A percentile compares a stretch with the other conserved stretches of the same genome.
Evolutionary conservation across 306 rosid genomes (phyloP).

Genomic region (Malus asiatica): DNA sequence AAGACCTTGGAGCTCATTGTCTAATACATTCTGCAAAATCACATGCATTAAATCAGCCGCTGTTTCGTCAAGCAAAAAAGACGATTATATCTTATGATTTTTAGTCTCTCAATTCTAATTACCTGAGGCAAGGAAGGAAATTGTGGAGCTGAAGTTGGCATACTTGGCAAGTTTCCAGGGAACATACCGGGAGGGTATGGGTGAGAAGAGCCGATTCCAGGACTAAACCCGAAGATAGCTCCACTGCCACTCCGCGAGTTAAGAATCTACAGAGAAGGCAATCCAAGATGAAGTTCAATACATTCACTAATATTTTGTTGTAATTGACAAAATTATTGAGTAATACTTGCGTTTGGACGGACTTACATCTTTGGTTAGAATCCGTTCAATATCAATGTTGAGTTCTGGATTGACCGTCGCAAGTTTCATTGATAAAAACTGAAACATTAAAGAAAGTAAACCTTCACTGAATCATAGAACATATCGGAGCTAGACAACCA

Average conservation of each 20-base stretch:
- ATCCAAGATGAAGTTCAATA: conserved; percentile 6
- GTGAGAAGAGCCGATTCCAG: conserved; percentile 56
- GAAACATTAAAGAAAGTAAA: conserved; percentile 19
- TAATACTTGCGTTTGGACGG: neutral
- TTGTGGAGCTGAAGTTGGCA: conserved; percentile 50
- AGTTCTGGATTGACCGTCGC: conserved; percentile 94
- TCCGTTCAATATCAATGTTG: conserved; percentile 69
- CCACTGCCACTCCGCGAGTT: conserved; percentile 51
- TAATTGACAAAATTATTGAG: neutral
- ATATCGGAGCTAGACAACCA: neutral
- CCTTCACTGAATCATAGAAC: conserved; percentile 4
- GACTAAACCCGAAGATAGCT: conserved; percentile 45
- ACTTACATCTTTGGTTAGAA: conserved; percentile 91
- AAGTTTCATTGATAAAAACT: conserved; percentile 98
- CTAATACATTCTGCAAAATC: conserved; percentile 53
- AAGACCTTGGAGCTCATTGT: conserved; percentile 74
- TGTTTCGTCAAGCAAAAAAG: conserved; percentile 10
- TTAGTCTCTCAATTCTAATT: conserved; percentile 12
- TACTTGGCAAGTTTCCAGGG: conserved; percentile 50
- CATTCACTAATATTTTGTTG: neutral
- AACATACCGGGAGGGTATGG: conserved; percentile 48
- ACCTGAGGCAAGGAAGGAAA: conserved; percentile 79
- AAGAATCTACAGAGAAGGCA: conserved; percentile 47
- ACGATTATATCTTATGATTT: neutral
- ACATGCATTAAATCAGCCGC: neutral